Evolutionary conservation across 306 rosid genomes (phyloP).

Genomic region (Prunus mira): DNA sequence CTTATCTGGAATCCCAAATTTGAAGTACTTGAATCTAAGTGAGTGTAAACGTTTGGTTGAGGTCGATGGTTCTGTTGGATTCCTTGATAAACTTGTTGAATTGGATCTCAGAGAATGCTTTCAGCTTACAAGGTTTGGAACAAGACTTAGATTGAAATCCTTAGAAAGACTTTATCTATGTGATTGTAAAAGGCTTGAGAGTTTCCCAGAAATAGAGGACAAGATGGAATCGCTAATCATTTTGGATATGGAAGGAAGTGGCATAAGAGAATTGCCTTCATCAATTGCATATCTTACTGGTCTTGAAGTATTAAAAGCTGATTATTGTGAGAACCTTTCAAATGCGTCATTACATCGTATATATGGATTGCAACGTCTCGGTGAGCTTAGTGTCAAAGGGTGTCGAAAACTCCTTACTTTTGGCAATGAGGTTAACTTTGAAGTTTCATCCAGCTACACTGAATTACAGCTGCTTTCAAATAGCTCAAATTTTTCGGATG

Average conservation of each 20-base stretch:
- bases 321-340: not conserved
- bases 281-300: not conserved
- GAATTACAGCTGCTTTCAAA: too few species aligned
- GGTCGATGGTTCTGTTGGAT: not conserved
- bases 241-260: not conserved
- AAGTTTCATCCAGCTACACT: too few species aligned
- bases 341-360: not conserved
- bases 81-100: not conserved
- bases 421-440: too few species aligned
- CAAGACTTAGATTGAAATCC: not conserved
- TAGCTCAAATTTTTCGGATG: not conserved
- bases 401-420: too few species aligned
- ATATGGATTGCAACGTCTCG: too few species aligned
- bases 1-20: not conserved
- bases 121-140: not conserved
- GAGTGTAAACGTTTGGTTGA: not conserved
- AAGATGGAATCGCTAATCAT: not conserved
- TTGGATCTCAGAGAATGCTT: not conserved
- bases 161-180: not conserved
- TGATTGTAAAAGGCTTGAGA: not conserved
- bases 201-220: not conserved
- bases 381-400: too few species aligned
- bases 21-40: not conserved
- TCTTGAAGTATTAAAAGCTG: not conserved
- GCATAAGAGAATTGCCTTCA: not conserved